phyloP scores from a whole-genome alignment of 148 eudicot genomes.

The Rhododendron griersonianum region DNA sequence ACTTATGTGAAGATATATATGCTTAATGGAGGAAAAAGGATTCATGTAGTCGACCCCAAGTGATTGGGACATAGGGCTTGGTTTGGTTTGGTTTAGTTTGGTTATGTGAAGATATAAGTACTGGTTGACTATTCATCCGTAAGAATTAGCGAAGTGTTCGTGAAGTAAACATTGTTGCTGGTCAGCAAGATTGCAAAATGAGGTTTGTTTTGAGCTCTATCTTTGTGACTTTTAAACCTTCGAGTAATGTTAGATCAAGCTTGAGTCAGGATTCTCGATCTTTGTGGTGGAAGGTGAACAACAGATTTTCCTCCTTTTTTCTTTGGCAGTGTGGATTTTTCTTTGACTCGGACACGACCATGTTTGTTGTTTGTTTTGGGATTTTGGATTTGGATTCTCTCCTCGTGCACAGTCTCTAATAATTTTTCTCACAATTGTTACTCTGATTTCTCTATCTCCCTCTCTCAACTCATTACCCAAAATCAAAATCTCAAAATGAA shows the following conservation, averaged over 20 bases:
- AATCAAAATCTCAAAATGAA: too few relatives aligned
- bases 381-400: too few relatives aligned
- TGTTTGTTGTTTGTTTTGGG: too few relatives aligned
- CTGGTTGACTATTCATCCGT: not conserved
- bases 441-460: too few relatives aligned
- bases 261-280: not conserved
- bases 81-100: too few relatives aligned
- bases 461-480: too few relatives aligned
- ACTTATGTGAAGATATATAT: not conserved
- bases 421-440: too few relatives aligned
- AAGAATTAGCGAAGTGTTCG: not conserved
- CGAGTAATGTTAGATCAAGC: not conserved
- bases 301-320: not conserved
- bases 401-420: too few relatives aligned
- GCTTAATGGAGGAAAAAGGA: too few relatives aligned
- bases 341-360: not conserved
- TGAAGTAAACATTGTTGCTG: not conserved
- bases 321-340: not conserved
- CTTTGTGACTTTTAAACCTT: not conserved
- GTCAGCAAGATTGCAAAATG: not conserved
- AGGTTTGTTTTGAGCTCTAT: not conserved
- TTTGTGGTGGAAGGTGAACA: not conserved
- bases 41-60: too few relatives aligned
- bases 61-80: too few relatives aligned
- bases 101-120: not conserved